phyloP scores from a whole-genome alignment of 768 basidiomycete genomes.

The Collybiopsis luxurians region DNA sequence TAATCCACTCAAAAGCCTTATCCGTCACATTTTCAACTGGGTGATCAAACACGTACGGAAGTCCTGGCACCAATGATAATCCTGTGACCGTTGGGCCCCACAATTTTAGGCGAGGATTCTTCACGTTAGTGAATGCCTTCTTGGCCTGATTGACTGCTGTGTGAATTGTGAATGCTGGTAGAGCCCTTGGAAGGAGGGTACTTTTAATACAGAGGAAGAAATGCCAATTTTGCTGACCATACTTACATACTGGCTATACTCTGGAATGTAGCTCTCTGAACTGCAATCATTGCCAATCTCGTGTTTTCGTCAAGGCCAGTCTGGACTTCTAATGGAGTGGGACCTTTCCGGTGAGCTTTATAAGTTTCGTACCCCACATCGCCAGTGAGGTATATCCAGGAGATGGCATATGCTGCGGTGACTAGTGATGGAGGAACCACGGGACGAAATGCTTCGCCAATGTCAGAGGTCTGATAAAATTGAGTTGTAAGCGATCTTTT shows the following conservation, averaged over 20 bases:
- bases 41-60: conserved; percentile 78
- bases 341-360: conserved; percentile 69
- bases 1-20: conserved; percentile 66
- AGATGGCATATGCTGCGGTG: conserved; percentile 75
- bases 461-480: conserved; percentile 62
- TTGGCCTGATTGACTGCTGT: conserved; percentile 74
- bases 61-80: conserved; percentile 65
- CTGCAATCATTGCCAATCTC: conserved; percentile 65
- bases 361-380: conserved; percentile 83
- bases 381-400: conserved; percentile 77
- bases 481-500: conserved; percentile 14
- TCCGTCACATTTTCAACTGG: conserved; percentile 76
- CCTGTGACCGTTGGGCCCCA: conserved; percentile 82
- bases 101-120: conserved; percentile 54
- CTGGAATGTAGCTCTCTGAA: conserved; percentile 78
- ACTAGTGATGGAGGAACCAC: conserved; percentile 72
- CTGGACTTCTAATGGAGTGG: conserved; percentile 57
- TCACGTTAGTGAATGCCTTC: conserved; percentile 57
- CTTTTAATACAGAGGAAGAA: conserved; percentile 7
- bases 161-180: conserved; percentile 85
- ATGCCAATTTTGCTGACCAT: conserved; percentile 22
- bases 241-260: conserved; percentile 74
- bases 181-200: too few relatives aligned
- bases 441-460: conserved; percentile 82
- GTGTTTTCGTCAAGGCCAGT: conserved; percentile 68